Evolutionary conservation across 495 filamentous ascomycete genomes (phyloP).

Genomic region (Penicillium alfredii): DNA sequence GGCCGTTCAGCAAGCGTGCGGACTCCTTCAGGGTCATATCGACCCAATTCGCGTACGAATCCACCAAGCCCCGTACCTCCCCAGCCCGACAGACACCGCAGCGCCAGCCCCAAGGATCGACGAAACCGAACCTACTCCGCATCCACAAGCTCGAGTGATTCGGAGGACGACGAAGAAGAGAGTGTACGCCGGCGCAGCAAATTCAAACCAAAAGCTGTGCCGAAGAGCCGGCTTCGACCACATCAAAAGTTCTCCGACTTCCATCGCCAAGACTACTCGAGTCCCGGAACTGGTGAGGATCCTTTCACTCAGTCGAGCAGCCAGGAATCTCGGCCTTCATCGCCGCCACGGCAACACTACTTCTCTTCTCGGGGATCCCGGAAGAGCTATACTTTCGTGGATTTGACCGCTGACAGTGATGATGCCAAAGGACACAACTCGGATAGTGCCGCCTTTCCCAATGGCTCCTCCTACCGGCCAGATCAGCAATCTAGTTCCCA

Average conservation of each 20-base stretch:
- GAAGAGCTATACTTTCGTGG: conserved; percentile 7
- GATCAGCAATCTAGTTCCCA: conserved; percentile 10
- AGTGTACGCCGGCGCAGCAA: conserved; percentile 9
- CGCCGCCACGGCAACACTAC: conserved; percentile 3
- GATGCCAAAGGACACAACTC: conserved; percentile 34
- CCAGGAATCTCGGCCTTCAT: conserved; percentile 4
- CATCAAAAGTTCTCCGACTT: conserved; percentile 33
- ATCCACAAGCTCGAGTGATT: conserved; percentile 37
- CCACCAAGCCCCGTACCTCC: conserved; percentile 29
- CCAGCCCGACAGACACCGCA: conserved; percentile 29
- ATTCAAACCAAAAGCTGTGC: conserved; percentile 38
- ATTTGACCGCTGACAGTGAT: conserved; percentile 23
- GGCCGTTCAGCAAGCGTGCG: conserved; percentile 42
- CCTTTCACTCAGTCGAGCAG: conserved; percentile 5
- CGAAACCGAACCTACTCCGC: conserved; percentile 20
- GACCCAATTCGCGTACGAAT: conserved; percentile 29
- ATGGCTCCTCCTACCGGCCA: conserved; percentile 14
- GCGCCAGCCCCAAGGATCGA: conserved; percentile 35
- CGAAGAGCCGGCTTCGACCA: conserved; percentile 36
- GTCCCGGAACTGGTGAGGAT: conserved; percentile 30
- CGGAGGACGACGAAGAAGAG: conserved; percentile 26
- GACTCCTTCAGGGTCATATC: conserved; percentile 32
- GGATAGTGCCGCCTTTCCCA: conserved; percentile 30
- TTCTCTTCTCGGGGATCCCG: conserved; percentile 10
- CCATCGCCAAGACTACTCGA: conserved; percentile 17